phyloP scores from a whole-genome alignment of 345 rosid species.

The Microcos paniculata region DNA sequence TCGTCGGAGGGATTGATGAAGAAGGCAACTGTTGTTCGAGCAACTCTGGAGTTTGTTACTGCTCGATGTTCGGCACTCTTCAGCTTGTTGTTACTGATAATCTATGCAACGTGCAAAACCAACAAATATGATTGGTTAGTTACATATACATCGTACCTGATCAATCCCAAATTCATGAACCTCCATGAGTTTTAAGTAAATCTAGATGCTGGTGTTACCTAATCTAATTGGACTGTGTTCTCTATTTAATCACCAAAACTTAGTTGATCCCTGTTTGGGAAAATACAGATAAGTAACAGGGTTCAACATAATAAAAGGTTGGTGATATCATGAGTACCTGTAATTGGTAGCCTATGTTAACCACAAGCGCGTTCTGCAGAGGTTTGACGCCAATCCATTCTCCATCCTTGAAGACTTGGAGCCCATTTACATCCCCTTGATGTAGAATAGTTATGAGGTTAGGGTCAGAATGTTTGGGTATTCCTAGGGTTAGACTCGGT shows the following conservation, averaged over 20 bases:
- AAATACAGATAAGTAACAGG: too few relatives aligned
- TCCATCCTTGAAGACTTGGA: slow-evolving; percentile 31
- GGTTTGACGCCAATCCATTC: slow-evolving; percentile 29
- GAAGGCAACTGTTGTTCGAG: slow-evolving; percentile 21
- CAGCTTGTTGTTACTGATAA: slow-evolving; percentile 27
- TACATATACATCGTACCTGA: too few relatives aligned
- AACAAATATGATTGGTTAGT: too few relatives aligned
- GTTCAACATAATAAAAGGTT: too few relatives aligned
- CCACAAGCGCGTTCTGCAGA: slow-evolving; percentile 25
- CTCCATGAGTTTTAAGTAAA: too few relatives aligned
- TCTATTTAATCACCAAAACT: too few relatives aligned
- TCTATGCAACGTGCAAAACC: slow-evolving; percentile 1
- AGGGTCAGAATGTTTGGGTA: slow-evolving; percentile 24
- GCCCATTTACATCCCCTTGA: slow-evolving; percentile 28
- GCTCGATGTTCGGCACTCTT: slow-evolving; percentile 29
- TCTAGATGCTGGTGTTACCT: too few relatives aligned
- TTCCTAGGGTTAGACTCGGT: slow-evolving; percentile 33
- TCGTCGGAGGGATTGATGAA: slow-evolving; percentile 10
- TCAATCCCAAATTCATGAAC: too few relatives aligned
- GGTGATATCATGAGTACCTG: too few relatives aligned
- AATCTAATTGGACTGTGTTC: too few relatives aligned
- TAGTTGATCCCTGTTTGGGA: too few relatives aligned
- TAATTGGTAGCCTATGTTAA: slow-evolving; percentile 24
- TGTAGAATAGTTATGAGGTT: slow-evolving; percentile 26
- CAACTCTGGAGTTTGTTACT: slow-evolving; percentile 18